These are phyloP conservation scores for Rossbeevera mucosa DNA, from an alignment of 768 basidiomycete genomes.

Conservation along the genomic window DNA sequence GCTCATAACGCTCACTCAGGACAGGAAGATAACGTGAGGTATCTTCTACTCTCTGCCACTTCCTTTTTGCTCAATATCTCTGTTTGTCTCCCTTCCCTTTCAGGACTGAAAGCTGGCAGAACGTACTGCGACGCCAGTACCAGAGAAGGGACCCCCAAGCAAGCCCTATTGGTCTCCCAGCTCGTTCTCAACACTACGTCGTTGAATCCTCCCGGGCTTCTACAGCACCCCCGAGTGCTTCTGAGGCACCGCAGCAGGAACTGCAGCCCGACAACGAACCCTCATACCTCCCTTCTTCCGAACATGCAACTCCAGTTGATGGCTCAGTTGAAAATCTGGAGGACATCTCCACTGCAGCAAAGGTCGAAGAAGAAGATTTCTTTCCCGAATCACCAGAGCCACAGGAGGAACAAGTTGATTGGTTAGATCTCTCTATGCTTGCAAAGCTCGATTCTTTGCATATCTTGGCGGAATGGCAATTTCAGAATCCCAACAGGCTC, in stretches of 20 bases:
- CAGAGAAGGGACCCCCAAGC: conserved; percentile 62
- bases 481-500: conserved; percentile 69
- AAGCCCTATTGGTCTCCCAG: conserved; percentile 63
- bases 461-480: conserved; percentile 79
- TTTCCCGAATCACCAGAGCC: conserved; percentile 15
- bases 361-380: conserved; percentile 23
- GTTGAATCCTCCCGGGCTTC: conserved; percentile 30
- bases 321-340: neutral
- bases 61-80: conserved; percentile 14
- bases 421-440: conserved; percentile 68
- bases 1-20: conserved; percentile 70
- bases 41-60: conserved; percentile 15
- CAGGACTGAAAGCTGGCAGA: conserved; percentile 77
- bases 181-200: conserved; percentile 20
- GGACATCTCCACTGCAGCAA: conserved; percentile 3
- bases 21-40: conserved; percentile 77
- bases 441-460: conserved; percentile 73
- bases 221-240: conserved; percentile 17
- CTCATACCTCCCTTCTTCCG: conserved; percentile 10
- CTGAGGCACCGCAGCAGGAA: conserved; percentile 7
- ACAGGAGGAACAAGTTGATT: conserved; percentile 50
- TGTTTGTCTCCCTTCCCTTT: conserved; percentile 11
- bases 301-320: neutral
- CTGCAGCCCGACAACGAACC: conserved; percentile 12
- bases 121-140: conserved; percentile 72